Base-by-base conservation (phyloP, 2,329 filamentous ascomycete species). In the Colletotrichum eleusines region DNA sequence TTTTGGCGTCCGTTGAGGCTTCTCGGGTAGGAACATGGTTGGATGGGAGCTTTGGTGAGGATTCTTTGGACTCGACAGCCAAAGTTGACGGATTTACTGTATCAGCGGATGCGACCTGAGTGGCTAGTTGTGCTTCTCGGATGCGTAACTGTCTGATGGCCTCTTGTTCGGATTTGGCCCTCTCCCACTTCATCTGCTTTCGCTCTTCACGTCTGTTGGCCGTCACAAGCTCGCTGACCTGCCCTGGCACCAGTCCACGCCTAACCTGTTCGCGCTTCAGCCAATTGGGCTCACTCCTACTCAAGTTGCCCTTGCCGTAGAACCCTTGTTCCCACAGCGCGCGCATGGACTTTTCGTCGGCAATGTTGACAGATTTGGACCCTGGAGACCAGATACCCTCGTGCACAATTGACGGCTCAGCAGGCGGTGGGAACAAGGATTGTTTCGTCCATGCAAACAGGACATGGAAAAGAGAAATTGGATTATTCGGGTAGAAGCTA, bases 251-350 rank as follows among this genome's bases (percentile, higher is more conserved):
- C 20, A 90, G 81, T 14, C 92, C 92, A 70, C 87, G 87, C 61
- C 91, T 88, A 35, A 91, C 90, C 80, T 93, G 92, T 80, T 97
- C 94, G 73, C 92, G 87, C 74, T 93, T 92, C 61, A 97, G 81
- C 96, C 96, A 99, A 75, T 91, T 96, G 3, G 95, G 95, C 80
- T 99, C 95, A 84, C 95, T 98, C 76, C 97, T 90, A 83, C 95
- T 98, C 69, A 98, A 84, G 75, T 86, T 95, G 54, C 96, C 96
- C 81, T 98, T 98, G 58, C 97, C 97, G 81, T 95, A 99, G 82
- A 99, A 99, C 6, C 96, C 96, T 83, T 97, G 94, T 81, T 97
- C 93, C 96, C 97, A 99, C 31, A 99, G 82, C 1, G 91, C 94
- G 65, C 92, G 87, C 73, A 97, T 91, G 4, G 94, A 91, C 66